Base-by-base conservation (phyloP, 75 land plant genomes). In the Pinus albicaulis region DNA sequence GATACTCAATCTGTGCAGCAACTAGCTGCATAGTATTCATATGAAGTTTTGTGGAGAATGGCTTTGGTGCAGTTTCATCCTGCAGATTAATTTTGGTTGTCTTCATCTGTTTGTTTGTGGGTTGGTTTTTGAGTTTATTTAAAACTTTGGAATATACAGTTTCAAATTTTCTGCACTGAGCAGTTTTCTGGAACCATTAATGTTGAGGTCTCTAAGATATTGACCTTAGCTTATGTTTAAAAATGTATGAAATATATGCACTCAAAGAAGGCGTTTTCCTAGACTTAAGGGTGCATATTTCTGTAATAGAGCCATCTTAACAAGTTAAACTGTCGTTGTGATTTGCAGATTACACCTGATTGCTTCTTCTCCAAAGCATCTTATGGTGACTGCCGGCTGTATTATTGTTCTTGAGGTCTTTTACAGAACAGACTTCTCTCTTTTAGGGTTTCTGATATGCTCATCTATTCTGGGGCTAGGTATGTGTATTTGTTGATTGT, bases 281-380 rank as follows among this genome's bases (percentile, higher is more conserved):
- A n/a, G 20, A 38, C 44, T 34, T 66, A 36, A 5, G 48, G n/a
- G 22, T 38, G 7, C 71, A 68, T 68, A 20, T 68, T 68, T 12
- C 48, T 38, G 5, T 10, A 41, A 3, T n/a, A 41, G 20, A 20
- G 23, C n/a, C 23, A 41, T 68, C 41, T 11, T n/a, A 41, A 41
- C 41, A 41, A n/a, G 20, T 41, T 68, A 64, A 38, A 68, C 24
- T 19, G 11, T 41, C 52, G 38, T 20, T 68, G n/a, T 38, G 24
- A 68, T 41, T 38, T 78, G 77, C 83, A 95, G 98, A 81, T 80
- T 95, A 77, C 98, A 93, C 57, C 58, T 95, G 69, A 87, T 93
- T 71, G 86, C 86, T 55, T 88, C 98, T 76, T 95, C 98, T 62
- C 98, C 96, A 79, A 89, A 81, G 80, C 98, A 95, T 89, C 80